A percentile compares a stretch with the other conserved stretches of the same genome.
phyloP scores from a whole-genome alignment of 2,329 filamentous ascomycete species.

The Fusarium succisae region DNA sequence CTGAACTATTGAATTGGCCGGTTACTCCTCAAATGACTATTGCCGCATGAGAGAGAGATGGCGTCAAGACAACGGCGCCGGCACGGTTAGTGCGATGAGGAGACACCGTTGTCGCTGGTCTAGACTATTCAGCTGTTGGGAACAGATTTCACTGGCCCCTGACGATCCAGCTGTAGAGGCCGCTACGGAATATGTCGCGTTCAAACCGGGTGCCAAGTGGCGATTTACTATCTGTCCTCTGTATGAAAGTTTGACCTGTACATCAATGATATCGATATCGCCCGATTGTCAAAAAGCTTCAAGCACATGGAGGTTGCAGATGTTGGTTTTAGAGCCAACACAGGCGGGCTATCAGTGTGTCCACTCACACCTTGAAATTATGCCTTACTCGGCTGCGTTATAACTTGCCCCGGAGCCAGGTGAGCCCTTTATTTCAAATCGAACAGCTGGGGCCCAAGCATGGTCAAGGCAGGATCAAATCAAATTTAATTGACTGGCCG shows the following conservation, averaged over 20 bases:
- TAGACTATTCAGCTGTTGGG: slow-evolving; percentile 28
- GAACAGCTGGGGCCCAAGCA: not conserved
- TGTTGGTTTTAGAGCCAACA: slow-evolving; percentile 16
- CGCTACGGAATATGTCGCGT: slow-evolving; percentile 30
- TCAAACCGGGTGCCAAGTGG: slow-evolving; percentile 11
- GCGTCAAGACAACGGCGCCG: slow-evolving; percentile 27
- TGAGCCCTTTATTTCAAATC: slow-evolving; percentile 20
- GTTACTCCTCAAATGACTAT: slow-evolving; percentile 2
- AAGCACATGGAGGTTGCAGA: slow-evolving; percentile 20
- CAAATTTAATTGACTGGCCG: slow-evolving; percentile 16
- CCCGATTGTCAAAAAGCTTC: slow-evolving; percentile 27
- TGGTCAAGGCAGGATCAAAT: slow-evolving; percentile 10
- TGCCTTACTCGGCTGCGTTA: slow-evolving; percentile 23
- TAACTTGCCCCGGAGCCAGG: slow-evolving; percentile 13
- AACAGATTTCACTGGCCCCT: slow-evolving; percentile 16
- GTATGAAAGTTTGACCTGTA: slow-evolving; percentile 4
- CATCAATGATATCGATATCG: slow-evolving; percentile 15
- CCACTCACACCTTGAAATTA: slow-evolving; percentile 32
- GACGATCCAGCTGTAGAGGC: slow-evolving; percentile 24
- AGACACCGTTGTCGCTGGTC: slow-evolving; percentile 31
- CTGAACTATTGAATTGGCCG: slow-evolving; percentile 25
- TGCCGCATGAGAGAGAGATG: slow-evolving; percentile 18
- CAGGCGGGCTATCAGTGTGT: slow-evolving; percentile 6
- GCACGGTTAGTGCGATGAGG: slow-evolving; percentile 28
- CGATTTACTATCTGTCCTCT: slow-evolving; percentile 5